phyloP scores from a whole-genome alignment of 1,139 yeast genomes.

The Geotrichum carabidarum region DNA sequence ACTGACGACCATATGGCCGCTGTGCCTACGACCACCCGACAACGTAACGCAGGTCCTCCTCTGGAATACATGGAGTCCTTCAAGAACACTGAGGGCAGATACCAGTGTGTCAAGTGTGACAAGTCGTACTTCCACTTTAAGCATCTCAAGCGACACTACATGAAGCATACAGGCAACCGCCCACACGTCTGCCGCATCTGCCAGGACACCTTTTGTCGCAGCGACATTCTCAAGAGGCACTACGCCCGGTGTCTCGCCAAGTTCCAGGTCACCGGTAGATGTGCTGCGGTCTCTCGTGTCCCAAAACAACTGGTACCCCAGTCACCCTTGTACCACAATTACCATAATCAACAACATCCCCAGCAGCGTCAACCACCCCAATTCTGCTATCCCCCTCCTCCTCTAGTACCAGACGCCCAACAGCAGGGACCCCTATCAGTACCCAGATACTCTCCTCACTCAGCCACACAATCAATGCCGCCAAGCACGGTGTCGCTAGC shows the following conservation, averaged over 20 bases:
- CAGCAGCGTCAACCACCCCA: slow-evolving; percentile 8
- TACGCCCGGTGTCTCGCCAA: slow-evolving; percentile 26
- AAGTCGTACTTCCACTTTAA: slow-evolving; percentile 17
- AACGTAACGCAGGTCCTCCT: slow-evolving; percentile 1
- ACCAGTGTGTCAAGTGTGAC: slow-evolving; percentile 22
- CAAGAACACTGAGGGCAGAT: slow-evolving; percentile 24
- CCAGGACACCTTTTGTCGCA: slow-evolving; percentile 21
- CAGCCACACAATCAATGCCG: not conserved
- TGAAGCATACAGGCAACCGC: slow-evolving; percentile 20
- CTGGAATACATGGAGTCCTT: slow-evolving; percentile 13
- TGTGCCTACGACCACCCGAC: not conserved
- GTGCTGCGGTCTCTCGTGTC: slow-evolving; percentile 24
- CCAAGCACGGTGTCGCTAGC: slow-evolving; percentile 1
- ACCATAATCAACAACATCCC: slow-evolving; percentile 1
- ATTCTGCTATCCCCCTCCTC: slow-evolving; percentile 1
- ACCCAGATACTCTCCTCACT: not conserved
- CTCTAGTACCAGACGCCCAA: not conserved
- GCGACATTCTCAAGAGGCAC: slow-evolving; percentile 21
- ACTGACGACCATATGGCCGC: not conserved
- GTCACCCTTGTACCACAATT: not conserved
- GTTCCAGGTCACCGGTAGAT: slow-evolving; percentile 23
- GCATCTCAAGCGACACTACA: slow-evolving; percentile 19
- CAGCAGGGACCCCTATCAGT: not conserved
- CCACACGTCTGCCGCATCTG: slow-evolving; percentile 20
- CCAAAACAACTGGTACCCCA: slow-evolving; percentile 22